phyloP scores from a whole-genome alignment of 108 stramenopile genomes.

The Nitzschia inconspicua region DNA sequence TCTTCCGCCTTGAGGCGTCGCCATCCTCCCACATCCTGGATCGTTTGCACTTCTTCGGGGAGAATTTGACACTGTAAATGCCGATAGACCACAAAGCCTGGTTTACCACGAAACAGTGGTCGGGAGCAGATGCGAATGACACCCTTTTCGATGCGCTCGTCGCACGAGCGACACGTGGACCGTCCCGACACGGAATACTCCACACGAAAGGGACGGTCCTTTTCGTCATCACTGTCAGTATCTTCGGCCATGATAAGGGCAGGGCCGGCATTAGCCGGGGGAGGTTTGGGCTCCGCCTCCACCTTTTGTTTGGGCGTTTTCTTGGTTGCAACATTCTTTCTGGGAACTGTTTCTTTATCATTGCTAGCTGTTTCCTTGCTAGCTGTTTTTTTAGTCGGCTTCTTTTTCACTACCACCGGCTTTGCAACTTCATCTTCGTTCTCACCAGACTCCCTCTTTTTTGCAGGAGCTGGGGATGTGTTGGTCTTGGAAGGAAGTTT shows the following conservation, averaged over 20 bases:
- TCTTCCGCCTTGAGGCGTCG: constrained; percentile 48
- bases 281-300: background rate
- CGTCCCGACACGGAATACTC: constrained; percentile 71
- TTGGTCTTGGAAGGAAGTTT: background rate
- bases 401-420: constrained; percentile 15
- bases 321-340: background rate
- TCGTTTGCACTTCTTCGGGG: constrained; percentile 42
- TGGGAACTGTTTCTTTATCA: background rate
- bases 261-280: background rate
- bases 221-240: constrained; percentile 37
- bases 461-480: too few relatives aligned
- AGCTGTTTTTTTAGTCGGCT: constrained; percentile 8
- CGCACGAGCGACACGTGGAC: constrained; percentile 79
- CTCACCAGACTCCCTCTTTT: background rate
- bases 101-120: constrained; percentile 88
- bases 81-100: constrained; percentile 74
- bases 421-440: constrained; percentile 9
- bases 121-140: constrained; percentile 59
- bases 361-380: background rate
- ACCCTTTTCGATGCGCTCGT: constrained; percentile 60
- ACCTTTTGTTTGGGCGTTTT: background rate
- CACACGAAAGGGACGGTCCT: constrained; percentile 53
- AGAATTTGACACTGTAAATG: constrained; percentile 73
- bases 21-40: constrained; percentile 63
- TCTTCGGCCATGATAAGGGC: constrained; percentile 8